Base-by-base conservation (phyloP, 352 stramenopile genomes). In the Phytophthora aleatoria region DNA sequence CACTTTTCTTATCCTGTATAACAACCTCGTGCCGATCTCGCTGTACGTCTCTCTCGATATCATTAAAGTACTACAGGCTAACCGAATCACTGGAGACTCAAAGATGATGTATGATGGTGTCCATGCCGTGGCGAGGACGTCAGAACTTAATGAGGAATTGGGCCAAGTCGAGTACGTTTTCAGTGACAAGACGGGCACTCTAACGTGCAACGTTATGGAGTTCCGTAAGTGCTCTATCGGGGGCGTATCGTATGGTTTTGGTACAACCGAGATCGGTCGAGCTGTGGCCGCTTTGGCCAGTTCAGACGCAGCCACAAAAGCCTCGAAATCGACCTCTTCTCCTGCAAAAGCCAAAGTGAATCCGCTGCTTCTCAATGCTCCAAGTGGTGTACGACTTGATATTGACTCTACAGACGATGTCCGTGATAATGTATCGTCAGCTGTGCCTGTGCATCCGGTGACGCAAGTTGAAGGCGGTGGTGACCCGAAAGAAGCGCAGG, bases 201-300 rank as follows among this genome's bases (percentile, higher is more conserved):
- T 99, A 20, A 99, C 97, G 16, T 96, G 94, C 73, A 99, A 99
- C 79, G 77, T 99, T 16, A 99, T 99, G 97, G 85, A 98, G 67
- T 98, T 98, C 64, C 87, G 93, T 44, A 95, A 96, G 62, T 97
- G 92, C 60, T 90, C 81, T 2, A 91, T 98, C 48, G 85, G 73
- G 50, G 92, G 92, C 15, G 57, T 81, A 7, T 86, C 85, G 2
- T 98, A 97, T 51, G 90, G 91, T 28, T 76, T 88, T 81, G 71
- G 78, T 4, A 88, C 58, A n/a, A 95, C 95, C 10, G 83, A 97
- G 73, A 96, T 99, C 35, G 81, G 97, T 39, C 96, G 99, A 61
- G 92, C 98, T 5, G 98, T 99, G 1, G 74, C 77, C 3, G 77
- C 77, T 26, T 49, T 86, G 42, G 61, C 61, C 0, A 67, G 55